These are phyloP conservation scores for Nannochloropsis granulata DNA, from an alignment of 108 stramenopile genomes.

Conservation along the genomic window DNA sequence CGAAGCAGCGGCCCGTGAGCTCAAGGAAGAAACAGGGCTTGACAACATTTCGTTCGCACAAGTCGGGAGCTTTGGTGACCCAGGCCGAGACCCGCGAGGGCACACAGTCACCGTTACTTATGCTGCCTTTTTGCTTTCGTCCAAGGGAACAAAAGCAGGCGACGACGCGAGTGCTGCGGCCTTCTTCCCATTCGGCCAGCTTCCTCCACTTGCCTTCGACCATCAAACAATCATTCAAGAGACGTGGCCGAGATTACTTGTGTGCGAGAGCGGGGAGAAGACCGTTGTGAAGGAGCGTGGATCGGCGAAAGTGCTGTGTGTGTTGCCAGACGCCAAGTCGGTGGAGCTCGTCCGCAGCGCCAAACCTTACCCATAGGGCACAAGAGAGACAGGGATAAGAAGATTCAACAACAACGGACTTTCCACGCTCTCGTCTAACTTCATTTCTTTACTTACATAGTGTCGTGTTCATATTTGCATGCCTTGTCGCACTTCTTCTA, in stretches of 20 bases:
- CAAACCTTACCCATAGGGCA: background rate
- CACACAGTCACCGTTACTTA: constrained; percentile 23
- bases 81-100: constrained; percentile 19
- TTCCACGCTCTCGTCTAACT: too few relatives aligned
- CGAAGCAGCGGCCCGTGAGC: constrained; percentile 6
- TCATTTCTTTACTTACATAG: too few relatives aligned
- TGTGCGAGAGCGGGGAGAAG: background rate
- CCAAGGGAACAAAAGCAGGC: background rate
- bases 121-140: background rate
- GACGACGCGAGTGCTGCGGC: constrained; percentile 13
- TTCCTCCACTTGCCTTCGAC: constrained; percentile 11
- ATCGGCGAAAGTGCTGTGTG: background rate
- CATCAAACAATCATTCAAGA: constrained; percentile 1
- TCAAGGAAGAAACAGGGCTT: constrained; percentile 16
- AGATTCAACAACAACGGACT: too few relatives aligned
- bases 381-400: too few relatives aligned
- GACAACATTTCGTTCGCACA: constrained; percentile 1
- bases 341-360: background rate
- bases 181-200: background rate
- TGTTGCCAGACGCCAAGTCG: background rate
- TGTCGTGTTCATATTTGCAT: too few relatives aligned
- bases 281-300: background rate
- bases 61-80: constrained; percentile 13
- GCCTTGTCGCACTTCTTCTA: too few relatives aligned
- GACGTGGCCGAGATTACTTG: background rate